Evolutionary conservation across 768 basidiomycete genomes (phyloP).

Genomic region (Dioszegia aurantiaca): DNA sequence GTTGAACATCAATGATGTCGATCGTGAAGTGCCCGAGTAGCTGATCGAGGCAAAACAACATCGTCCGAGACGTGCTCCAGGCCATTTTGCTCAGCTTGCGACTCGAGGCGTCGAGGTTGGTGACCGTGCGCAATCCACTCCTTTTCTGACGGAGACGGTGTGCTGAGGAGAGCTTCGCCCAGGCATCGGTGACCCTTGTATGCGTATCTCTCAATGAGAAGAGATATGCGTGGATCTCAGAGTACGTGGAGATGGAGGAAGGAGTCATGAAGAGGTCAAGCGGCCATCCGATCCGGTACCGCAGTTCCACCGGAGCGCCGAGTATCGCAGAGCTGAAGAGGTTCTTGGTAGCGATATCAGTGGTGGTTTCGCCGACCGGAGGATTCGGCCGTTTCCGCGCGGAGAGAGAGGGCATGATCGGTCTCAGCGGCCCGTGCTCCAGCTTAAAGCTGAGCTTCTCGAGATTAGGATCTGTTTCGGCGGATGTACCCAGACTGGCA

Average conservation of each 20-base stretch:
- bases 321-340: constrained; percentile 65
- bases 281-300: constrained; percentile 76
- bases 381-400: not conserved
- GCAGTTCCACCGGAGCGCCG: constrained; percentile 70
- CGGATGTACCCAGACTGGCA: constrained; percentile 81
- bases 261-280: constrained; percentile 82
- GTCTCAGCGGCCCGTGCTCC: constrained; percentile 75
- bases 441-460: constrained; percentile 70
- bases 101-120: constrained; percentile 64
- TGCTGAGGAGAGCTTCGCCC: constrained; percentile 79
- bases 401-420: constrained; percentile 70
- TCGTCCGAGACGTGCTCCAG: constrained; percentile 82
- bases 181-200: constrained; percentile 71
- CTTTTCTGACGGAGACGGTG: constrained; percentile 79
- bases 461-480: constrained; percentile 78
- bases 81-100: constrained; percentile 68
- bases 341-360: constrained; percentile 28
- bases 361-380: not conserved
- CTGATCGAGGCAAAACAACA: constrained; percentile 88
- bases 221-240: constrained; percentile 74
- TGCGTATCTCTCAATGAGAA: constrained; percentile 81
- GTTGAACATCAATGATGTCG: constrained; percentile 84
- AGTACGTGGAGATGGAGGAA: constrained; percentile 70
- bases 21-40: constrained; percentile 81
- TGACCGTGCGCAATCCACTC: constrained; percentile 61